These are phyloP conservation scores for Emergomyces orientalis DNA, from an alignment of 2,329 filamentous ascomycete species.

Conservation along the genomic window DNA sequence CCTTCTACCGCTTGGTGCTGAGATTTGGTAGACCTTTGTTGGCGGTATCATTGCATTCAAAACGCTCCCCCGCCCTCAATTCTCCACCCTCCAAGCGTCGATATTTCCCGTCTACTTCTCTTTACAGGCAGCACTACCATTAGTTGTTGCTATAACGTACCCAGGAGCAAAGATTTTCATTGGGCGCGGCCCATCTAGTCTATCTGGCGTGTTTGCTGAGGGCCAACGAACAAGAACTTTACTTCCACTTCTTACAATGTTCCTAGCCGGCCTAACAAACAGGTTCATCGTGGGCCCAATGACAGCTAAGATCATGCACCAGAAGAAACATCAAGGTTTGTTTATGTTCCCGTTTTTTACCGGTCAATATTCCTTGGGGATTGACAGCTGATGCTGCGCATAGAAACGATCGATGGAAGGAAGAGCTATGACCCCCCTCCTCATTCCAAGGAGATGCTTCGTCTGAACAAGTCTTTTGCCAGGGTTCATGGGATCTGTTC, in stretches of 20 bases:
- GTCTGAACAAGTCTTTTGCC: slow-evolving; percentile 68
- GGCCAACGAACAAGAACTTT: slow-evolving; percentile 56
- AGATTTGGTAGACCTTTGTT: slow-evolving; percentile 55
- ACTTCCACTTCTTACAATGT: slow-evolving; percentile 59
- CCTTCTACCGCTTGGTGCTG: not conserved
- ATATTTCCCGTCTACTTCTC: slow-evolving; percentile 78
- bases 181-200: slow-evolving; percentile 32
- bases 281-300: slow-evolving; percentile 61
- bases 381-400: not conserved
- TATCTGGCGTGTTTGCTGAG: slow-evolving; percentile 50
- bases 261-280: slow-evolving; percentile 63
- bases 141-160: slow-evolving; percentile 68
- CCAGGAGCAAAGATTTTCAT: slow-evolving; percentile 48
- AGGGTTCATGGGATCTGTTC: slow-evolving; percentile 73
- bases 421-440: slow-evolving; percentile 69
- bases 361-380: not conserved
- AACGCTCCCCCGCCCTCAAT: slow-evolving; percentile 66
- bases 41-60: slow-evolving; percentile 65
- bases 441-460: slow-evolving; percentile 75
- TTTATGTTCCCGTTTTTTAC: slow-evolving; percentile 8
- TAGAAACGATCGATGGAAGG: slow-evolving; percentile 80
- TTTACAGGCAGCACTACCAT: slow-evolving; percentile 66
- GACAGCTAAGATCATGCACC: slow-evolving; percentile 63
- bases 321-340: slow-evolving; percentile 70
- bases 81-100: slow-evolving; percentile 67